Evolutionary conservation across 202 grass and related monocot species (phyloP), one percentile per base, ranked within the genome.

Genomic region (Digitaria exilis): DNA sequence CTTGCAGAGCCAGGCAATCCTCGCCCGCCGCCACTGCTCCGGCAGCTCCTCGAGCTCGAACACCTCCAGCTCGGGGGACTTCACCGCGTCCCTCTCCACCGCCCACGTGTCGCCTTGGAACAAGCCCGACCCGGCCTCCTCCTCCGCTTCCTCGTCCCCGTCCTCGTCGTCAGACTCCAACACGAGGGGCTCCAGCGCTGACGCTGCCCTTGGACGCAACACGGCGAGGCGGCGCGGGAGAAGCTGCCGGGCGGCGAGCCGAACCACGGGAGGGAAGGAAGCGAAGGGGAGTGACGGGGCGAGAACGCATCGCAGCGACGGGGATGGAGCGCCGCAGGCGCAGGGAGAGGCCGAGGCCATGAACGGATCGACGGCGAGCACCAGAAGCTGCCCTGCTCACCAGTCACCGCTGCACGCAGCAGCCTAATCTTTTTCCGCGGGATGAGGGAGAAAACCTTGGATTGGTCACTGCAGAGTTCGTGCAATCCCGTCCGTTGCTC

Each of bases 1-100:
- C 89, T 98, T 98, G 79, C 93, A 98, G 56, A 98, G 96, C 96
- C 96, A 98, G 6, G 96, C 96, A 35, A 98, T 94, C 86, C 84
- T 92, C 6, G 93, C 84, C 69, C 96, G 87, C 82, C 96, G 87
- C 96, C 96, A 98, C 80, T 90, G 81, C 96, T 98, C 96, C 13
- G 93, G 93, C 56, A 98, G 84, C 71, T 96, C 96, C 78, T 96
- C 96, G 46, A 98, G 88, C 79, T 96, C 90, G 37, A 79, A 76
- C 78, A 94, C 91, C 71, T 89, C 78, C 71, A 98, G 81, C 51
- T 88, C 89, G 22, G 91, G 96, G 15, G 93, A 92, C 63, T 81
- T 45, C 41, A 92, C 65, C 44, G 85, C 84, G 11, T 94, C 92
- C 89, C 66, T 92, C 84, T 84, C 82, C 76, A 50, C 80, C 22